phyloP scores from a whole-genome alignment of 2,329 filamentous ascomycete species.

The Monosporascus sp. region DNA sequence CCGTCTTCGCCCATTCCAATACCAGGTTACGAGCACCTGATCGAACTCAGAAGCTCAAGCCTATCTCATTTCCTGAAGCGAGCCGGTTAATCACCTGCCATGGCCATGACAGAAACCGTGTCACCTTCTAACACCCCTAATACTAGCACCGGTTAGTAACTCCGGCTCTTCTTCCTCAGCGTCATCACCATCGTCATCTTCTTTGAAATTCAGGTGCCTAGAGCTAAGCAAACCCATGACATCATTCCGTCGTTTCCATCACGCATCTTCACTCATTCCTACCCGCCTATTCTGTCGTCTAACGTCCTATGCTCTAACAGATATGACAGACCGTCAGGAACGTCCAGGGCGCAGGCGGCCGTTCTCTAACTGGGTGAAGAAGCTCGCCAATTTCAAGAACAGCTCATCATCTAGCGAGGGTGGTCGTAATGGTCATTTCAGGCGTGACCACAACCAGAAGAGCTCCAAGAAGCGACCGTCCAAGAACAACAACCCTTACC shows the following conservation, averaged over 20 bases:
- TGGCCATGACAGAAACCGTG: slow-evolving; percentile 25
- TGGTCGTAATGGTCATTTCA: slow-evolving; percentile 33
- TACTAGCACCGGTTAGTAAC: slow-evolving; percentile 11
- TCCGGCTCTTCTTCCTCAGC: neutral
- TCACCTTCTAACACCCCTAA: slow-evolving; percentile 10
- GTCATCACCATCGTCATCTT: neutral
- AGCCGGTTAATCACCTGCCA: slow-evolving; percentile 2
- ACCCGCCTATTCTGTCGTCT: neutral
- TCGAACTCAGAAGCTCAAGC: too few relatives aligned
- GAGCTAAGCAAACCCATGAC: neutral
- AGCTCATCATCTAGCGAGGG: slow-evolving; percentile 56
- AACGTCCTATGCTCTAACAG: slow-evolving; percentile 12
- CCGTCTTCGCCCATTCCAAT: too few relatives aligned
- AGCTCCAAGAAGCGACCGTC: slow-evolving; percentile 52
- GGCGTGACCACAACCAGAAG: slow-evolving; percentile 35
- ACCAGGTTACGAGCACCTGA: too few relatives aligned
- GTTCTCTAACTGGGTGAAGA: slow-evolving; percentile 92
- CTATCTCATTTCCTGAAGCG: too few relatives aligned
- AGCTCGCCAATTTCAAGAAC: slow-evolving; percentile 78
- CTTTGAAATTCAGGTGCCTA: slow-evolving; percentile 1
- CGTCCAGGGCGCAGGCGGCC: slow-evolving; percentile 67
- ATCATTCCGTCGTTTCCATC: neutral
- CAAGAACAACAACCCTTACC: slow-evolving; percentile 87
- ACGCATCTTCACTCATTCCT: neutral
- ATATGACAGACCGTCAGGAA: slow-evolving; percentile 57